Percentiles rank a stretch among this genome's conserved stretches.
phyloP scores from a whole-genome alignment of 2,329 filamentous ascomycete genomes.

The Graphium sp. region DNA sequence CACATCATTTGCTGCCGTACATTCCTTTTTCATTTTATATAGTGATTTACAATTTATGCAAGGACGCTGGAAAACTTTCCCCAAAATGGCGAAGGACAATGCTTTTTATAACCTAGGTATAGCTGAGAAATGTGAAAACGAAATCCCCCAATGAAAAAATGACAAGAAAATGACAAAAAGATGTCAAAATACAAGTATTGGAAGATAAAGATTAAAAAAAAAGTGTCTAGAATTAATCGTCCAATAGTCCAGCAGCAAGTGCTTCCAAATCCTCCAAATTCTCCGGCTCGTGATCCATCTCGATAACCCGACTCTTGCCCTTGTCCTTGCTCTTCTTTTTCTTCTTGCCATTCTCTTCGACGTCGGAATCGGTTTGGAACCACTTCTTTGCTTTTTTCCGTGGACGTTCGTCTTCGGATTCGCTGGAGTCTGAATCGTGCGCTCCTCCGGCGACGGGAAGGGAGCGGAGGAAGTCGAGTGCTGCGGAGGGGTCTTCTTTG shows the following conservation, averaged over 20 bases:
- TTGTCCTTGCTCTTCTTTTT: conserved; percentile 22
- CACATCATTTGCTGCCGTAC: too few species aligned
- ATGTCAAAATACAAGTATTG: not conserved
- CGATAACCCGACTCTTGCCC: conserved; percentile 37
- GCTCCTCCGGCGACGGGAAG: conserved; percentile 29
- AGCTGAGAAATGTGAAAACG: too few species aligned
- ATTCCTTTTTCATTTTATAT: too few species aligned
- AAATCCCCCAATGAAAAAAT: too few species aligned
- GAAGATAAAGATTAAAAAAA: not conserved
- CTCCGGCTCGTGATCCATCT: conserved; percentile 52
- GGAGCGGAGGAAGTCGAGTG: conserved; percentile 39
- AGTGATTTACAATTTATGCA: too few species aligned
- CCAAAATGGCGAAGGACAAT: too few species aligned
- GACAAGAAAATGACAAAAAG: not conserved
- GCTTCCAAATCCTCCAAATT: conserved; percentile 67
- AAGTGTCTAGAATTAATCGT: too few species aligned
- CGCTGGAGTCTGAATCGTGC: conserved; percentile 54
- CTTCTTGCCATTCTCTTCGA: conserved; percentile 28
- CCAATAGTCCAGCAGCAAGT: conserved; percentile 56
- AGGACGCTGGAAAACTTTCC: too few species aligned
- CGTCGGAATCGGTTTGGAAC: conserved; percentile 39
- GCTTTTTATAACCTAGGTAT: too few species aligned
- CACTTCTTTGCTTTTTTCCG: conserved; percentile 44
- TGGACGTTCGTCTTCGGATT: conserved; percentile 49
- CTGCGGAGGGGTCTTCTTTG: conserved; percentile 29